Evolutionary conservation across 352 stramenopile species (phyloP).

Genomic region (Phytophthora rubi): DNA sequence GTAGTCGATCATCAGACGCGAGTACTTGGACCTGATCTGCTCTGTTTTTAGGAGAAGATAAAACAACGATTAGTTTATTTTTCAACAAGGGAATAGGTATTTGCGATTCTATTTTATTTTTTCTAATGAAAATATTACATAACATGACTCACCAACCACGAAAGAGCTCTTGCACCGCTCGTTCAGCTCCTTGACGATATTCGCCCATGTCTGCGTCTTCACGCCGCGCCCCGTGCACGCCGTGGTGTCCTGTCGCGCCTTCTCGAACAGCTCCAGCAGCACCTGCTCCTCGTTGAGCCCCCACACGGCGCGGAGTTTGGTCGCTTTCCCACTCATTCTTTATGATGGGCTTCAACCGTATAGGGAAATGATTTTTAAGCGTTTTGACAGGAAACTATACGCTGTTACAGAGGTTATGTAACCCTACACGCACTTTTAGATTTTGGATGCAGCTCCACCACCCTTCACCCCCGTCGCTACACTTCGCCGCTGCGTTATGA

Average conservation of each 20-base stretch:
- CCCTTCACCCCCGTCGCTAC: not conserved
- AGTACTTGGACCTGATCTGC: slow-evolving; percentile 48
- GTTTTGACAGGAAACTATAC: slow-evolving; percentile 23
- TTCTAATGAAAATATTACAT: not conserved
- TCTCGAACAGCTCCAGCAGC: slow-evolving; percentile 44
- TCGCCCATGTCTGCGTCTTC: slow-evolving; percentile 22
- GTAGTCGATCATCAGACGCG: slow-evolving; percentile 41
- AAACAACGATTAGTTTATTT: not conserved
- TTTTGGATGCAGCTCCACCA: slow-evolving; percentile 10
- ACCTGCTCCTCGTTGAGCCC: slow-evolving; percentile 27
- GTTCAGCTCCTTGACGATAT: slow-evolving; percentile 38
- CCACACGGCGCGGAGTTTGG: slow-evolving; percentile 33
- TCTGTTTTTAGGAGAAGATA: slow-evolving; percentile 24
- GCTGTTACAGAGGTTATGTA: slow-evolving; percentile 5
- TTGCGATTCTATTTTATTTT: not conserved
- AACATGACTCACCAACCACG: slow-evolving; percentile 28
- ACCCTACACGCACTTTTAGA: not conserved
- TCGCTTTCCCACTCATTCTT: slow-evolving; percentile 33
- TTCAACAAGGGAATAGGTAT: not conserved
- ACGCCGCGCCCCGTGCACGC: slow-evolving; percentile 31
- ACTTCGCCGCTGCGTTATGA: slow-evolving; percentile 26
- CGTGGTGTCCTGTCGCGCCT: slow-evolving; percentile 35
- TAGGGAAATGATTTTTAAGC: slow-evolving; percentile 16
- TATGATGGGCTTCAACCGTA: slow-evolving; percentile 6
- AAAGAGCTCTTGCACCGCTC: slow-evolving; percentile 32